Base-by-base conservation (phyloP, 2,329 filamentous ascomycete species). In the Kalaharituber pfeilii region DNA sequence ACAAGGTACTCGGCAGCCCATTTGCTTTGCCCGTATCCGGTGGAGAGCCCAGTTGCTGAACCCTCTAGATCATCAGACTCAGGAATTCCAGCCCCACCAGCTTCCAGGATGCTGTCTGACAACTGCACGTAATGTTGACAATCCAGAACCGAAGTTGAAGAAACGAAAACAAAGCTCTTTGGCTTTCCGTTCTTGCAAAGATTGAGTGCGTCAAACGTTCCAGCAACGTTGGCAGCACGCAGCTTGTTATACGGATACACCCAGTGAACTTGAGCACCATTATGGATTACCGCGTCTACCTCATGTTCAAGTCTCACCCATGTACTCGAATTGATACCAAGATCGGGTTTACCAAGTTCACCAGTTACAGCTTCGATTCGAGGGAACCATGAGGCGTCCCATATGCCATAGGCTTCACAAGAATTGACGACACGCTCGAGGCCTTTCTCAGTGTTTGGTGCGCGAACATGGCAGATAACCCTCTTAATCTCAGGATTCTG, bases 1-100 rank as follows among this genome's bases (percentile, higher is more conserved):
- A 87, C 77, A 49, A 95, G 73, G 60, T 76, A 77, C 65, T 82
- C 79, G 2, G 77, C 75, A 5, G 78, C 84, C 87, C 87, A 95
- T 70, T 96, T 95, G 60, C 78, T 80, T 67, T 95, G 88, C 2
- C 89, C 88, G 64, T 95, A 95, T 4, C 89, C 88, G 1, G 85
- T 94, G 36, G 79, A 80, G 1, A 95, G 78, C 28, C 85, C 85
- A 52, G 73, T 79, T 36, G 79, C 75, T 64, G 84, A 88, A 52
- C 87, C 86, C 61, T 78, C 72, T 58, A 95, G 73, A 60, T 89
- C 80, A 65, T 95, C 88, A 0, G 73, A 74, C 67, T 95, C 89
- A 20, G 75, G 72, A 15, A 94, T 75, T 11, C 78, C 78, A 20
- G 72, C 72, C 6, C 77, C 78, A 8, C 83, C 82, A 28, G 75